Evolutionary conservation across 768 basidiomycete genomes (phyloP), one percentile per base, ranked within the genome.

Genomic region (Amanita pseudoporphyria): DNA sequence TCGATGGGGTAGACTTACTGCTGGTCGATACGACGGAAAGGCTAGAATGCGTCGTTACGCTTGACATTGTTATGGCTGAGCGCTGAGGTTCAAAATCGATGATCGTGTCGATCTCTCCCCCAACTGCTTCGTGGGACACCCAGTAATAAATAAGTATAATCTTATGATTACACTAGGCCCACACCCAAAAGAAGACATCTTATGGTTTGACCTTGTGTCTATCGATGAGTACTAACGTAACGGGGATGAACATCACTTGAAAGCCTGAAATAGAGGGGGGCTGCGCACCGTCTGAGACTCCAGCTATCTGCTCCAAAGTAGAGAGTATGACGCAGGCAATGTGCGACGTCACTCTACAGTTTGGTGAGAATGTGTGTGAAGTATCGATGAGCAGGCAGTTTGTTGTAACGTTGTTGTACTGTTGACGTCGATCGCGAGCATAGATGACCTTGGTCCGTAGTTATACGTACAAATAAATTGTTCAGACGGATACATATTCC

Each of bases 351-450:
- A 96, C 96, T 3, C 70, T 99, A 63, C 72, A 95, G 58, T 99
- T 99, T 56, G 96, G 96, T 54, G 96, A 98, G 81, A 95, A 93
- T 69, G 93, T 97, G 56, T 92, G 97, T 60, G 95, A 96, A 63
- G 95, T 93, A 3, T 85, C 95, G 84, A 98, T 98, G 95, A 96
- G 93, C 68, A 76, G 96, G 58, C 96, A 95, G 47, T 99, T 99
- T 70, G 96, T 96, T 58, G 96, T 99, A 30, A 95, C 96, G 6
- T 71, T 99, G 56, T 69, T 98, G n/a, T n/a, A n/a, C n/a, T n/a
- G n/a, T n/a, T n/a, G n/a, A n/a, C n/a, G n/a, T n/a, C n/a, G 58
- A 94, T 99, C 69, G 96, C 93, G n/a, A 96, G 96, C 18, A 78
- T 93, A 54, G 95, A 99, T 62, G 93, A 98, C 67, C 71, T 84